Evolutionary conservation across 2,329 filamentous ascomycete species (phyloP), one percentile per base, ranked within the genome.

Genomic region (Apiospora sp.): DNA sequence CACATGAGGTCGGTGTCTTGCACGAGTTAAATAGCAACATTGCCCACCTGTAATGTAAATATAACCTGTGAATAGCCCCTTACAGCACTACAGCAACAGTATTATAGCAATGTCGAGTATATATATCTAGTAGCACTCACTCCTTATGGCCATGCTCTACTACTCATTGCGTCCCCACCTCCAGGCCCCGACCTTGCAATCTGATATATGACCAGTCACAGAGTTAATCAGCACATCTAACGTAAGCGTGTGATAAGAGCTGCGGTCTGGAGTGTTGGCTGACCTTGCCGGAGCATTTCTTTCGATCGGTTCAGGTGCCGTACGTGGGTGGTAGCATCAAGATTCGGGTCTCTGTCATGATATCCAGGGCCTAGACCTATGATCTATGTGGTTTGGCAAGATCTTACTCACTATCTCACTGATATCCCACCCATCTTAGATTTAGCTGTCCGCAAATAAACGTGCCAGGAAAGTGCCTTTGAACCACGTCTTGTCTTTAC

Each of bases 401-500:
- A n/a, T 49, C 22, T 49, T 10, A 8, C 12, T 49, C 46, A 8
- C 10, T 49, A 7, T n/a, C 6, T 10, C 37, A 41, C 37, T 41
- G 7, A 1, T 41, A 10, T 8, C 1, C 37, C 37, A 41, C 10
- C 7, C 10, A 2, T 10, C 37, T 41, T 41, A 1, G 7, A 41
- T 10, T 10, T 41, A 41, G 37, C 37, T 41, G 37, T 64, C 10
- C 19, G 12, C 30, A n/a, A 64, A 64, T 5, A 41, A n/a, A 24
- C 34, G 30, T 8, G 30, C 58, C 34, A 64, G 34, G 22, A 64
- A 64, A 2, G 34, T 64, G 19, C 19, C 14, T 19, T 6, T 16
- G 22, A 75, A 58, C 71, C 69, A 69, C 19, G 19, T 30, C 61
- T 34, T 72, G 54, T 75, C 74, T 34, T 71, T 71, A 4, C 43